phyloP scores from a whole-genome alignment of 1,139 yeast genomes.

The Lodderomyces parapsilosis region DNA sequence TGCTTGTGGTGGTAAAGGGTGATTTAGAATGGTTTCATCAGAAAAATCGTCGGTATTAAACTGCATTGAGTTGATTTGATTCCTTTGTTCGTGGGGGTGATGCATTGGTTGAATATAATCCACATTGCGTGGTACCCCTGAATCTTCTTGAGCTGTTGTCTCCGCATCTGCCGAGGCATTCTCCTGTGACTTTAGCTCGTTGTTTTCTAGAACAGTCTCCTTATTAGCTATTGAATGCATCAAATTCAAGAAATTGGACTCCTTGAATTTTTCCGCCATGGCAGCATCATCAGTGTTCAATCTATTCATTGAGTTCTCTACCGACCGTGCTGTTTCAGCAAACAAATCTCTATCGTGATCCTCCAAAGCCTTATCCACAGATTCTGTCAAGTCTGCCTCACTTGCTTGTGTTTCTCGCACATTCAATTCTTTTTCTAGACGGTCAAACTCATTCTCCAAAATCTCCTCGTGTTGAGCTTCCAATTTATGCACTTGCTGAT shows the following conservation, averaged over 20 bases:
- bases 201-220: conserved; percentile 41
- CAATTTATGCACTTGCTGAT: conserved; percentile 29
- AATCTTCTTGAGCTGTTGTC: not conserved
- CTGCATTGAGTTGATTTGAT: not conserved
- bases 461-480: conserved; percentile 24
- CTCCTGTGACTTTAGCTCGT: conserved; percentile 31
- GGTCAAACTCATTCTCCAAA: conserved; percentile 38
- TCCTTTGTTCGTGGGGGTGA: conserved; percentile 5
- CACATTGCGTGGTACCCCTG: not conserved
- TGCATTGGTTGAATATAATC: conserved; percentile 13
- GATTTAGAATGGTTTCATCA: conserved; percentile 1
- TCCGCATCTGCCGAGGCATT: not conserved
- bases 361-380: conserved; percentile 8
- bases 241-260: conserved; percentile 40
- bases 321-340: conserved; percentile 42
- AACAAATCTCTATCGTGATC: conserved; percentile 35
- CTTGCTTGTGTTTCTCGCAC: conserved; percentile 14
- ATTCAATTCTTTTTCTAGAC: conserved; percentile 36
- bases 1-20: conserved; percentile 4
- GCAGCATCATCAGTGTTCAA: conserved; percentile 21
- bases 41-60: not conserved
- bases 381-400: conserved; percentile 8
- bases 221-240: conserved; percentile 40
- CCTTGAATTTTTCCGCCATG: conserved; percentile 34
- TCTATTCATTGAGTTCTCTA: conserved; percentile 31